Base-by-base conservation (phyloP, 2,329 filamentous ascomycete genomes). In the Trichoderma simmonsii region DNA sequence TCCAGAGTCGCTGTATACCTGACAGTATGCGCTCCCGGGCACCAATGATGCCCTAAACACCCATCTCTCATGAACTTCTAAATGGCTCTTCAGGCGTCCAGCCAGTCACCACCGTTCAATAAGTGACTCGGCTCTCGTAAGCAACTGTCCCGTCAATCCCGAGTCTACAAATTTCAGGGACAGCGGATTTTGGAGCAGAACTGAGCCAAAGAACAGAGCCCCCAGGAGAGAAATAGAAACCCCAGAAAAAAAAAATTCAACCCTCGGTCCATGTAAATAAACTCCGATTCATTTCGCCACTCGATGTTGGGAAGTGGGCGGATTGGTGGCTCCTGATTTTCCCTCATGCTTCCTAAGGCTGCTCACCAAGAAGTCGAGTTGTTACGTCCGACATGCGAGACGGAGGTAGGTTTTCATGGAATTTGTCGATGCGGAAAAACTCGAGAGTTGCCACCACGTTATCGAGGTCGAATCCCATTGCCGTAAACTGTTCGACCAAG, bases 301-400 rank as follows among this genome's bases (percentile, higher is more conserved):
- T 48, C 32, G 18, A 24, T 24, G 48, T 24, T 21, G 48, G 14
- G 15, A 7, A 28, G 7, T 21, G 18, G 18, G 3, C 6, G 26
- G 60, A 1, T 36, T 43, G 30, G 4, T 12, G 30, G 28, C 26
- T 21, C 15, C 6, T 26, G 7, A 12, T 8, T 24, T 12, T 12
- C n/a, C 28, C 30, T 51, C 6, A 4, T 60, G 2, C 9, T 4
- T 72, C 39, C 39, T 81, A 91, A 21, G 18, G 30, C 79, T 89
- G 87, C 81, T 98, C 95, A 48, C 93, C 93, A 39, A 98, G 89
- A 7, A 98, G 87, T 72, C 92, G 87, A 21, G 94, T 93, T 0
- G 93, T 97, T 74, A 98, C 91, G 76, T 97, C 94, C 4, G 93
- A 94, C 88, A 97, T 93, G 76, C 94, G 95, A 1, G 91, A 94